Evolutionary conservation across 2,329 filamentous ascomycete genomes (phyloP), one percentile per base, ranked within the genome.

Genomic region (Sporothrix protearum): DNA sequence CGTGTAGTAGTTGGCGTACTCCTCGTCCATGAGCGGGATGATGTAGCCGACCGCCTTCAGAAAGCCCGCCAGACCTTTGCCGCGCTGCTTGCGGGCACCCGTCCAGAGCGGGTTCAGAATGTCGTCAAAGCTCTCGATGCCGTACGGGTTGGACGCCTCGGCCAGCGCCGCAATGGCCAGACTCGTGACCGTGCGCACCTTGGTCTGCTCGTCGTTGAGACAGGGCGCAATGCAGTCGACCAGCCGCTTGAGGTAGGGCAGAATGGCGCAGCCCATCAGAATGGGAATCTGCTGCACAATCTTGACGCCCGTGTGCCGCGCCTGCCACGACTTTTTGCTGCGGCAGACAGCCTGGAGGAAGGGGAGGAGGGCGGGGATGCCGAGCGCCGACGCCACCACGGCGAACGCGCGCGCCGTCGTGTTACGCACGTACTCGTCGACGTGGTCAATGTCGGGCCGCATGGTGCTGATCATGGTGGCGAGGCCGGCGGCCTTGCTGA

Each of bases 381-480:
- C 96, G 7, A 99, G 88, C 22, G 96, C 96, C 25, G 95, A 97
- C 2, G 96, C 96, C 49, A 99, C 96, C 7, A 99, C 96, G 33
- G 96, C 96, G 79, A 99, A 99, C 1, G 96, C 96, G 84, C 96
- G 88, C 70, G 96, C 96, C 1, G 96, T 99, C 1, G 96, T 99
- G 82, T 99, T 99, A 79, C 96, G 89, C 14, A 99, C 96, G 79
- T 99, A 99, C 80, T 99, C 96, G 77, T 99, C 96, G 33, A 96
- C 92, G 77, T 99, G 96, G 77, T 99, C 96, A 75, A 99, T 97
- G 87, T 99, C 96, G 0, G 96, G 96, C 78, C 96, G 88, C 96
- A 99, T 99, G 9, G 94, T 97, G 82, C 94, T 97, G 80, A 99
- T 99, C 96, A 99, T 99, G 76, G 96, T 96, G 22, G 96, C 96